Evolutionary conservation across 352 stramenopile genomes (phyloP).

Genomic region (Phytophthora quininea): DNA sequence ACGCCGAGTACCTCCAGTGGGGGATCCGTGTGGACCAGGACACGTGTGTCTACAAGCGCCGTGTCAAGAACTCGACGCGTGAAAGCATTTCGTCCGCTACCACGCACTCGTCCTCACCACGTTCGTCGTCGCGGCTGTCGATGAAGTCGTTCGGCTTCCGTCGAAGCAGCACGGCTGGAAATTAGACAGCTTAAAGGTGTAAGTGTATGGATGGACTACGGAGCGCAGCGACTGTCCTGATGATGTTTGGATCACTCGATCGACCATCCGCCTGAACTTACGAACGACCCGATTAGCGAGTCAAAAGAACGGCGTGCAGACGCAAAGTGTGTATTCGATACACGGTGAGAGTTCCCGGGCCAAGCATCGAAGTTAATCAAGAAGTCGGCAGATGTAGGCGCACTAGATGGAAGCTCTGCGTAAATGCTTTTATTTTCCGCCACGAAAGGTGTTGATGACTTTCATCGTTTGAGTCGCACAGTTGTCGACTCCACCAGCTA

Average conservation of each 20-base stretch:
- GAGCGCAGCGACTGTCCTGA: conserved; percentile 21
- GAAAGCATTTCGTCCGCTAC: conserved; percentile 51
- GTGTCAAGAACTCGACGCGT: conserved; percentile 58
- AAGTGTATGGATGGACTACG: conserved; percentile 35
- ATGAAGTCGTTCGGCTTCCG: conserved; percentile 80
- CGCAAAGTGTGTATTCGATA: conserved; percentile 19
- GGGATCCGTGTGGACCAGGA: conserved; percentile 78
- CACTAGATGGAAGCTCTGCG: conserved; percentile 45
- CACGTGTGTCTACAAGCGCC: conserved; percentile 78
- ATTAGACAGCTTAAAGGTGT: conserved; percentile 35
- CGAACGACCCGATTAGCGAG: conserved; percentile 21
- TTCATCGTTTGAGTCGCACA: no score
- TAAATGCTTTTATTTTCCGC: conserved; percentile 32
- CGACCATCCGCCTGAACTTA: conserved; percentile 6
- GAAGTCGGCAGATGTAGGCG: conserved; percentile 19
- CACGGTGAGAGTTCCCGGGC: conserved; percentile 12
- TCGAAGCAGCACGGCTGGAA: conserved; percentile 61
- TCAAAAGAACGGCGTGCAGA: conserved; percentile 25
- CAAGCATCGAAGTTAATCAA: conserved; percentile 30
- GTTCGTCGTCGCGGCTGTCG: conserved; percentile 63
- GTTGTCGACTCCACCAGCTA: no score
- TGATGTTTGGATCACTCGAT: neutral
- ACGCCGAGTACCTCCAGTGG: conserved; percentile 78
- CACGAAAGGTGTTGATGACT: neutral
- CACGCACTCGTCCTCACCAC: conserved; percentile 57